These are phyloP conservation scores for Trichoderma atroviride DNA, from an alignment of 2,329 filamentous ascomycete species.

Conservation along the genomic window DNA sequence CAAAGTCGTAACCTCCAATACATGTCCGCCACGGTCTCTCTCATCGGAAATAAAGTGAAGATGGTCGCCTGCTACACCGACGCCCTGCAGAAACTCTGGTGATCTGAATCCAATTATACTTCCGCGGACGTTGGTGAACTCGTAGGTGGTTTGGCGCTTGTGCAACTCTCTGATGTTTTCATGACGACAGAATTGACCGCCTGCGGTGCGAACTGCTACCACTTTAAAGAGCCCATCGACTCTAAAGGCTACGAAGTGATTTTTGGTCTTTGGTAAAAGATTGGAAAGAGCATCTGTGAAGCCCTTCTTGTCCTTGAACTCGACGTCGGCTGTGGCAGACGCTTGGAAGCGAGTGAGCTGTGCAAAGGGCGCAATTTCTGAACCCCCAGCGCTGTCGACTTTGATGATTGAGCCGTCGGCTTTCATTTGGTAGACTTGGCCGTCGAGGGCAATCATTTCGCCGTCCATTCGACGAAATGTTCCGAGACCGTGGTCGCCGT, in stretches of 20 bases:
- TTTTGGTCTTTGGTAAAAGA: constrained; percentile 6
- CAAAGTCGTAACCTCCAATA: background rate
- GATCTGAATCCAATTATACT: constrained; percentile 13
- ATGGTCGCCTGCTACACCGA: constrained; percentile 17
- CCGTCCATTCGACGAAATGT: constrained; percentile 21
- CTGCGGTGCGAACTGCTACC: constrained; percentile 3
- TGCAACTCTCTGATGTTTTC: constrained; percentile 10
- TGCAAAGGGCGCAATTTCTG: background rate
- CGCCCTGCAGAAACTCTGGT: constrained; percentile 14
- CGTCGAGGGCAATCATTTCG: constrained; percentile 19
- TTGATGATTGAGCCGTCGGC: constrained; percentile 10
- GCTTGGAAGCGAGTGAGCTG: constrained; percentile 12
- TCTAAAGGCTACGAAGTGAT: constrained; percentile 4
- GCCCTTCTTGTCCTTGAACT: background rate
- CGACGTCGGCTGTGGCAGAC: background rate
- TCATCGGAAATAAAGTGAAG: constrained; percentile 16
- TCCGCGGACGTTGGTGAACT: constrained; percentile 4
- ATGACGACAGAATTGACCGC: background rate
- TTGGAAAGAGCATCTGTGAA: constrained; percentile 1
- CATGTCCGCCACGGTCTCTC: constrained; percentile 8
- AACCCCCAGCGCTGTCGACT: background rate
- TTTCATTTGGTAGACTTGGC: constrained; percentile 16
- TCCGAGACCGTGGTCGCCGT: constrained; percentile 16
- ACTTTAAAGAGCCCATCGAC: background rate
- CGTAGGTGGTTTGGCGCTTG: constrained; percentile 9